Percentiles rank a stretch among this genome's conserved stretches.
Evolutionary conservation across 192 early-diverging fungal genomes (phyloP).

Genomic region (Diversispora eburnea): DNA sequence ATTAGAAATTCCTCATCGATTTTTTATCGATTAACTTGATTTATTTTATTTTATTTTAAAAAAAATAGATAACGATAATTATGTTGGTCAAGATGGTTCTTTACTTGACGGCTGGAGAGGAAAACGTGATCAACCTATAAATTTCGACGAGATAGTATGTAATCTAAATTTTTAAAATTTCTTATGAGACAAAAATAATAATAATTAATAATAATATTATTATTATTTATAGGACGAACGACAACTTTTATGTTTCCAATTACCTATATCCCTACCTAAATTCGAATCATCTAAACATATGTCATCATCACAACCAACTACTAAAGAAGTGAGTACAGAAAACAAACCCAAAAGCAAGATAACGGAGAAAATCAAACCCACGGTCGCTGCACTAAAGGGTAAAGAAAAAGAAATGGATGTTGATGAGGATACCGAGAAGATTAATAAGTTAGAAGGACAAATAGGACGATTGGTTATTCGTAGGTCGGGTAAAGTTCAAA

Average conservation of each 20-base stretch:
- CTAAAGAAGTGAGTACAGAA: not conserved
- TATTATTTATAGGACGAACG: constrained; percentile 5
- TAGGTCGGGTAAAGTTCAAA: constrained; percentile 10
- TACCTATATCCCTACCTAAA: constrained; percentile 1
- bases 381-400: not conserved
- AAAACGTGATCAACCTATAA: not conserved
- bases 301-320: not conserved
- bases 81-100: not conserved
- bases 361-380: not conserved
- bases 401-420: not conserved
- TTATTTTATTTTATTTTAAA: not conserved
- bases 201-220: too few species aligned
- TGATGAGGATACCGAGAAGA: not conserved
- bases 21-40: constrained; percentile 5
- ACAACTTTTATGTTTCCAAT: constrained; percentile 12
- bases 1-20: not conserved
- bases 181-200: too few species aligned
- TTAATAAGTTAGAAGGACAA: constrained; percentile 7
- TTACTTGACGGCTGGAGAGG: not conserved
- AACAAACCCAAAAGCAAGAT: not conserved
- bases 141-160: not conserved
- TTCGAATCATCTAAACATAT: constrained; percentile 9
- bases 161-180: not conserved
- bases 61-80: not conserved
- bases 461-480: constrained; percentile 1